A percentile compares a stretch with the other conserved stretches of the same genome.
Evolutionary conservation across 257 asterid genomes (phyloP).

Genomic region (Przewalskia tangutica): DNA sequence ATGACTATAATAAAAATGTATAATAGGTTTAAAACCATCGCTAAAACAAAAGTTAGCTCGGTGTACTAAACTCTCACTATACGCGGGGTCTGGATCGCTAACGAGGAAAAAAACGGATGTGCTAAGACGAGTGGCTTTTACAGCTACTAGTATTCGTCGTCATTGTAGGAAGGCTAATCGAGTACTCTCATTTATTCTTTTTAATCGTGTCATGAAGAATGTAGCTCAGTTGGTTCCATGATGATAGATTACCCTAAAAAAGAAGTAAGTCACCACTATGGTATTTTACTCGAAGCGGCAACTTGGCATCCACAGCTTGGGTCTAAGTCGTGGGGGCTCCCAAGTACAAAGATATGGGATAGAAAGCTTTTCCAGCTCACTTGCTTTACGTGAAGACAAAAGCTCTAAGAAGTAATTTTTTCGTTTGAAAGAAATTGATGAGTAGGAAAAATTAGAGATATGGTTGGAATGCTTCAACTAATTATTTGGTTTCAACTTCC

Average conservation of each 20-base stretch:
- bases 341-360: background rate
- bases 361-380: background rate
- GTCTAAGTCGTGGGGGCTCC: background rate
- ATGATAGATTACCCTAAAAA: too few relatives aligned
- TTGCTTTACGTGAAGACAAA: background rate
- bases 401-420: background rate
- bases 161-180: too few relatives aligned
- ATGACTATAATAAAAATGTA: too few relatives aligned
- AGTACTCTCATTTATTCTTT: background rate
- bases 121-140: too few relatives aligned
- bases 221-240: too few relatives aligned
- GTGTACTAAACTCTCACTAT: too few relatives aligned
- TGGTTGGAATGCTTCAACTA: background rate
- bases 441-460: background rate
- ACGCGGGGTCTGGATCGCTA: too few relatives aligned
- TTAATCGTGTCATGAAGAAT: too few relatives aligned
- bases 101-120: too few relatives aligned
- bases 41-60: too few relatives aligned
- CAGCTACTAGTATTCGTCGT: too few relatives aligned
- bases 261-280: background rate
- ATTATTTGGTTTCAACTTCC: background rate
- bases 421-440: background rate
- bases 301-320: background rate
- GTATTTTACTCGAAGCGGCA: background rate
- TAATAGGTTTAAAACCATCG: too few relatives aligned